A percentile compares a stretch with the other conserved stretches of the same genome.
Conservation (phyloP, 73 alveolate genomes). For the Paramecium sonneborni region DNA sequence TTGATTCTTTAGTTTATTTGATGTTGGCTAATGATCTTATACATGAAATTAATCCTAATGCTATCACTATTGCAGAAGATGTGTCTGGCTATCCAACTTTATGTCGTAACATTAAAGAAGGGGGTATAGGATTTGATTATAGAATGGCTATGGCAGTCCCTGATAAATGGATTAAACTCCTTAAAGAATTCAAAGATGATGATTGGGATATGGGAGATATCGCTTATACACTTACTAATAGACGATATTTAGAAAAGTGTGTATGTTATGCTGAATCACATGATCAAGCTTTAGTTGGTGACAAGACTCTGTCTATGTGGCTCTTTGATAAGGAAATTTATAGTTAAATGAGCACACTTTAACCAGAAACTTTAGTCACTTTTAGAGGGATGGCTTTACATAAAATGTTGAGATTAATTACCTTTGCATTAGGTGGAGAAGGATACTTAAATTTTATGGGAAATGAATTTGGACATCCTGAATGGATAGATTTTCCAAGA, state of each 20-base stretch:
- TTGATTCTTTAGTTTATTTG: constrained; percentile 75
- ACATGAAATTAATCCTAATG: constrained; percentile 90
- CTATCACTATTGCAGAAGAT: constrained; percentile 98
- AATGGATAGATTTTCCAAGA: constrained; percentile 99
- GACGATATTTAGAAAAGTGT: constrained; percentile 94
- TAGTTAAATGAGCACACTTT: constrained; percentile 78
- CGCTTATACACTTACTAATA: constrained; percentile 86
- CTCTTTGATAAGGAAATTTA: constrained; percentile 91
- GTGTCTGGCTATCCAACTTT: constrained; percentile 98
- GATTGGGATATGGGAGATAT: constrained; percentile 96
- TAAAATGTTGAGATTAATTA: constrained; percentile 93
- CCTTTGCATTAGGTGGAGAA: constrained; percentile 96
- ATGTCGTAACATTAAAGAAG: constrained; percentile 93
- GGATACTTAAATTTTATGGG: constrained; percentile 98
- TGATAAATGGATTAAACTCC: constrained; percentile 82
- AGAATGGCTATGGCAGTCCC: constrained; percentile 96
- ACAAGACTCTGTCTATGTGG: constrained; percentile 96
- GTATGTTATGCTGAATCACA: constrained; percentile 97
- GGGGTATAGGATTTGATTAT: constrained; percentile 99
- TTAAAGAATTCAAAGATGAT: constrained; percentile 93
- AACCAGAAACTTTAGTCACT: constrained; percentile 80
- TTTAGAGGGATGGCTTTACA: constrained; percentile 98
- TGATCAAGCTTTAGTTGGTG: constrained; percentile 98
- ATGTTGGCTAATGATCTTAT: constrained; percentile 98
- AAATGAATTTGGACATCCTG: constrained; percentile 99